Evolutionary conservation across 106 monocot species (phyloP), one percentile per base, ranked within the genome.

Genomic region (Allium sativum): DNA sequence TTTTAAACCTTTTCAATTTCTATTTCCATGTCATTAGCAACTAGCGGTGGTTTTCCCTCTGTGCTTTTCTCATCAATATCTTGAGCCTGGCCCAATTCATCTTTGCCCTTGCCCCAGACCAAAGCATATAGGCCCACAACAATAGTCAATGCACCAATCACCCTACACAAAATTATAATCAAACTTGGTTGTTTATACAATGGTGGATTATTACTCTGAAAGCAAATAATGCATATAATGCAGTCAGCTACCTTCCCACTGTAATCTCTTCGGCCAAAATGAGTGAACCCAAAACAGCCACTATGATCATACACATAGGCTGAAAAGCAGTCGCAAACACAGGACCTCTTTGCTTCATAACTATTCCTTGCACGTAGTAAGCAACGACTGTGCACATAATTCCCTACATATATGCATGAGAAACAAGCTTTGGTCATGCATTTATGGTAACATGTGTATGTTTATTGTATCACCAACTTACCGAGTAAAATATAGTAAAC

Each of bases 301-400:
- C 60, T 9, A 69, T 51, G 21, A 69, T 61, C 69, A 69, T 60
- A 52, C 52, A 43, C 7, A 69, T 19, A 42, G 69, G 69, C 9
- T 60, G 59, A 59, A 69, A 69, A 31, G 69, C 69, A 18, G 69
- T 69, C 6, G 60, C 60, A 61, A 69, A 69, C 4, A 69, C 69
- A 12, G 69, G 69, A 6, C 69, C 69, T 46, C 52, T 69, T 52
- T 53, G 52, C 13, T 60, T 69, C 19, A 48, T 52, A 41, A 69
- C 60, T 10, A 52, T 42, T 18, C 69, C 59, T 60, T 60, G 60
- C 50, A 69, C 59, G 47, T 69, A 69, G 42, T 69, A 69, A 16
- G 69, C 14, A 61, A 69, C 41, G 6, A 59, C 69, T 5, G 69
- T 18, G 52, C 69, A 59, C 8, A 61, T 52, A 8, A 61, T 48